Conservation (phyloP, 2,329 filamentous ascomycete species). For the Knufia petricola region DNA sequence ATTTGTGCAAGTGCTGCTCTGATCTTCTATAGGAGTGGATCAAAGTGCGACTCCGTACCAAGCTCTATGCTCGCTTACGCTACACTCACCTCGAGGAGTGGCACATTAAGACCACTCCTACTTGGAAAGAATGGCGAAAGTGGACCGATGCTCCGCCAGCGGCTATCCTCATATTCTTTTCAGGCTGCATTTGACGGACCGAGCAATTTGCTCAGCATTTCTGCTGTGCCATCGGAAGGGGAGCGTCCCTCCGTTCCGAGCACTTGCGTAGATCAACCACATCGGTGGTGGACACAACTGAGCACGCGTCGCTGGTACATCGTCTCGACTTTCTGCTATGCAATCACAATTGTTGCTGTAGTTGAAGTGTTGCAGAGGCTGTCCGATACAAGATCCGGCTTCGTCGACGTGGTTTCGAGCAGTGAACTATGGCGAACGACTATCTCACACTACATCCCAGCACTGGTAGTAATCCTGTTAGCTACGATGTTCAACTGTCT, state of each 20-base stretch:
- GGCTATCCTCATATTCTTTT: background rate
- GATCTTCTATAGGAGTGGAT: background rate
- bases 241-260: background rate
- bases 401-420: constrained; percentile 11
- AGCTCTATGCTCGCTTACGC: background rate
- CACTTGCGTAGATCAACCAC: no score
- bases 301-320: background rate
- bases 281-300: constrained; percentile 15
- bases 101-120: background rate
- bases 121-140: background rate
- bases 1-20: background rate
- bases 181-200: background rate
- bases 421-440: constrained; percentile 12
- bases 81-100: background rate
- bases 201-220: background rate
- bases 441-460: constrained; percentile 24
- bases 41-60: background rate
- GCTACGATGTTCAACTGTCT: constrained; percentile 15
- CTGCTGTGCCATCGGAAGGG: background rate
- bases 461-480: constrained; percentile 15
- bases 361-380: constrained; percentile 17
- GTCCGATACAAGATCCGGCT: constrained; percentile 22
- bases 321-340: constrained; percentile 18
- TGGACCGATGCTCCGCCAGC: background rate
- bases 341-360: constrained; percentile 11